Conservation (phyloP, 2,329 filamentous ascomycete species). For the Cladophialophora psammophila region DNA sequence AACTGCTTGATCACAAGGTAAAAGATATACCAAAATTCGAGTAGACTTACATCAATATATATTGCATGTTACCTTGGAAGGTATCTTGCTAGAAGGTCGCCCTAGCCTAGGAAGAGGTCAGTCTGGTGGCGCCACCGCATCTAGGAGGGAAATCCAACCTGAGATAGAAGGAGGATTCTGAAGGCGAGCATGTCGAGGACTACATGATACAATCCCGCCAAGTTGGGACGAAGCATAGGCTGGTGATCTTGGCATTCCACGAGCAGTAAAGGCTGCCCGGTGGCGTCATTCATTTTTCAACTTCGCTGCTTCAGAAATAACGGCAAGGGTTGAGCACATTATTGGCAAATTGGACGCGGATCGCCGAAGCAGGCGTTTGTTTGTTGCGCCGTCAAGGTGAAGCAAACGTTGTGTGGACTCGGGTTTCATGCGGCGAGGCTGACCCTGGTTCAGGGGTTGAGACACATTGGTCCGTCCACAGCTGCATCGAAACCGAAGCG, state of each 20-base stretch:
- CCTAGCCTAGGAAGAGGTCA: conserved; percentile 5
- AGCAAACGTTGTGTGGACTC: conserved; percentile 27
- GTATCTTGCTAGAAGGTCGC: not conserved
- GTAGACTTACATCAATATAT: conserved; percentile 18
- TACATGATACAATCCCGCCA: conserved; percentile 27
- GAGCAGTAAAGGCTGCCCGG: conserved; percentile 12
- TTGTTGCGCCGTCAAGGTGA: conserved; percentile 20
- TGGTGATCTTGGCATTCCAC: conserved; percentile 19
- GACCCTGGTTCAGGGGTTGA: conserved; percentile 15
- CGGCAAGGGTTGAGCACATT: not conserved
- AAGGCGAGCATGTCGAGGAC: conserved; percentile 32
- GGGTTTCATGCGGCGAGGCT: conserved; percentile 29
- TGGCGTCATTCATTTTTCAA: conserved; percentile 22
- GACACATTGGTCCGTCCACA: conserved; percentile 11
- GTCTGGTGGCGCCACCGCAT: not conserved
- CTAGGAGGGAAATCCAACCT: conserved; percentile 1
- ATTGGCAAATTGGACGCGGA: conserved; percentile 21
- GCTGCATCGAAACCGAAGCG: conserved; percentile 6
- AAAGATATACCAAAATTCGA: not conserved
- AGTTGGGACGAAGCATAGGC: not conserved
- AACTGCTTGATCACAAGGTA: conserved; percentile 13
- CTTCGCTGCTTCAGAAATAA: conserved; percentile 15
- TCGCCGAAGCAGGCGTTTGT: conserved; percentile 16
- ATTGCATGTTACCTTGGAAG: conserved; percentile 11
- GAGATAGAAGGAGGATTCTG: conserved; percentile 27